phyloP scores from a whole-genome alignment of 1,284 basidiomycete genomes.

The Ceratobasidium sp. region DNA sequence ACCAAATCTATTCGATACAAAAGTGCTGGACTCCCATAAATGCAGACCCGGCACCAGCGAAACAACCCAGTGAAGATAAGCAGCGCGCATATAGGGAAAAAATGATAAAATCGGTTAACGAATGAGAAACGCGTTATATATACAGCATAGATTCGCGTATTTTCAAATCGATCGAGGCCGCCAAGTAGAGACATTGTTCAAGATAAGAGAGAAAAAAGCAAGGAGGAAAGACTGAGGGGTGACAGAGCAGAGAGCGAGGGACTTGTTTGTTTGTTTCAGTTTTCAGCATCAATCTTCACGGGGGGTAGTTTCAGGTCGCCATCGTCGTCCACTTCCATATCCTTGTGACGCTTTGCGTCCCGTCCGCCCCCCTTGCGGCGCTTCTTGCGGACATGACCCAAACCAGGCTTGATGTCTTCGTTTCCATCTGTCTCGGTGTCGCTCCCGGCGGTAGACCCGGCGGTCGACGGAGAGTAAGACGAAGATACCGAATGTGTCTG shows the following conservation, averaged over 20 bases:
- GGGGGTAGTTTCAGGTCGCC: slow-evolving; percentile 30
- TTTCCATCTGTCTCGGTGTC: slow-evolving; percentile 42
- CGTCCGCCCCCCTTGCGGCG: slow-evolving; percentile 41
- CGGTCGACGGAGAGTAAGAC: slow-evolving; percentile 35
- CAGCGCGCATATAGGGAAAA: slow-evolving; percentile 20
- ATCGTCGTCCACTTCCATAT: slow-evolving; percentile 22
- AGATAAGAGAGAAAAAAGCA: not conserved
- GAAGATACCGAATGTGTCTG: slow-evolving; percentile 32
- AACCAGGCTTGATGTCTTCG: slow-evolving; percentile 10
- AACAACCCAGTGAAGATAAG: not conserved
- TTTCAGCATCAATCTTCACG: slow-evolving; percentile 16
- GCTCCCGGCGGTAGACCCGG: slow-evolving; percentile 39
- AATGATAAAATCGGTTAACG: not conserved
- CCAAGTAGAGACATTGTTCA: not conserved
- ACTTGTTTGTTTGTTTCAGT: slow-evolving; percentile 16
- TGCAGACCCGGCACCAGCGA: not conserved
- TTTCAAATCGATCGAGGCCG: slow-evolving; percentile 4
- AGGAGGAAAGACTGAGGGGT: not conserved
- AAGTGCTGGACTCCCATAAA: not conserved
- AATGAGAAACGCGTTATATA: not conserved
- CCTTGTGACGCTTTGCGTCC: slow-evolving; percentile 39
- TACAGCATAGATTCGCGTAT: slow-evolving; percentile 23
- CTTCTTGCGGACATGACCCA: slow-evolving; percentile 39
- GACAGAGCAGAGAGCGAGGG: slow-evolving; percentile 1
- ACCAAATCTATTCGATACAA: slow-evolving; percentile 41